phyloP scores from a whole-genome alignment of 1,284 basidiomycete genomes.

The Austroboletus niveus region DNA sequence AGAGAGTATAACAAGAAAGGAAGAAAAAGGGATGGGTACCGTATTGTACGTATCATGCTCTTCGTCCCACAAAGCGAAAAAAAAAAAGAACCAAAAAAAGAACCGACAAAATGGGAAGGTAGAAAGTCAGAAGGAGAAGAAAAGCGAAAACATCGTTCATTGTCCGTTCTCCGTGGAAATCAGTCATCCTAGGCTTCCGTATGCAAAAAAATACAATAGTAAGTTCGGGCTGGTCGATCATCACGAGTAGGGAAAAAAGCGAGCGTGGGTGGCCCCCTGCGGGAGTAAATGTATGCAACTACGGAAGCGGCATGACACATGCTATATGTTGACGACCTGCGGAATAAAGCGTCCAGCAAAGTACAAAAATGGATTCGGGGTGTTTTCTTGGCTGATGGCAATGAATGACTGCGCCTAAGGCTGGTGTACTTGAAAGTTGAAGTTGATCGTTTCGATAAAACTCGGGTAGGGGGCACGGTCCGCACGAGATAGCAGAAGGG shows the following conservation, averaged over 20 bases:
- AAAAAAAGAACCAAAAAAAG: conserved; percentile 2
- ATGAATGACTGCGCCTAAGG: conserved; percentile 25
- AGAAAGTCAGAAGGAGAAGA: conserved; percentile 10
- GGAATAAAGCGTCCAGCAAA: conserved; percentile 24
- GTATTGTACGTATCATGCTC: conserved; percentile 26
- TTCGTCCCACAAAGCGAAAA: conserved; percentile 12
- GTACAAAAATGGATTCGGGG: conserved; percentile 13
- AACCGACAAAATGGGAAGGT: neutral
- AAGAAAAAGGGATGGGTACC: conserved; percentile 8
- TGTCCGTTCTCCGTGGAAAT: conserved; percentile 24
- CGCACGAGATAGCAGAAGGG: conserved; percentile 24
- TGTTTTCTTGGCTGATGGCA: conserved; percentile 20
- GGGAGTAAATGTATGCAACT: conserved; percentile 1
- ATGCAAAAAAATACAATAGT: conserved; percentile 22
- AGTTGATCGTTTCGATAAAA: conserved; percentile 14
- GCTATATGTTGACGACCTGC: conserved; percentile 11
- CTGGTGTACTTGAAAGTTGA: conserved; percentile 20
- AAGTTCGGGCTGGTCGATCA: conserved; percentile 10
- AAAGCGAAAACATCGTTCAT: conserved; percentile 6
- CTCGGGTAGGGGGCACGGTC: conserved; percentile 16
- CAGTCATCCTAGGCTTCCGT: conserved; percentile 28
- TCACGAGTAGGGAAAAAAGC: neutral
- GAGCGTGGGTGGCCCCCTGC: neutral
- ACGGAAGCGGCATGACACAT: conserved; percentile 9
- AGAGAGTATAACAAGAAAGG: conserved; percentile 12